Percentiles rank a stretch among this genome's conserved stretches.
Conservation (phyloP, 2,329 filamentous ascomycete species). For the Seiridium cupressi region DNA sequence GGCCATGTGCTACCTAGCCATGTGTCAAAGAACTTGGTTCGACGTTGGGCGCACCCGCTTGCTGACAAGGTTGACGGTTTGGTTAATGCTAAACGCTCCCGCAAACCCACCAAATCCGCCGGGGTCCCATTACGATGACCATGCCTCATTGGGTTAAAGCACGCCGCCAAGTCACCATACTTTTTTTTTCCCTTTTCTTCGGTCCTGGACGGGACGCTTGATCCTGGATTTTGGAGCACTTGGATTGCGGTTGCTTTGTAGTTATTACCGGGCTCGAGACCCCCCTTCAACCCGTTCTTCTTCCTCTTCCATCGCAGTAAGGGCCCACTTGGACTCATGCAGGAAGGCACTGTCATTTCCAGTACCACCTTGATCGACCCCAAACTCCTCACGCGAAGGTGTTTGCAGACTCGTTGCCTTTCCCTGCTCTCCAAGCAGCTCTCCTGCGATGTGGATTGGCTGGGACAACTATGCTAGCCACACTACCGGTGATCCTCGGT, state of each 20-base stretch:
- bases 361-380: neutral
- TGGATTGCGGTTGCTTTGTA: neutral
- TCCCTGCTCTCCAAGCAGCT: neutral
- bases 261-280: neutral
- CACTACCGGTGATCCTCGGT: no score
- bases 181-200: neutral
- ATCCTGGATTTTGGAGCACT: no score
- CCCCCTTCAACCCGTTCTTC: neutral
- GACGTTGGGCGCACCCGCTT: neutral
- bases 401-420: neutral
- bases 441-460: no score
- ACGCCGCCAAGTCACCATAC: neutral
- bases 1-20: constrained; percentile 3
- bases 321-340: neutral
- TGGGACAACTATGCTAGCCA: no score
- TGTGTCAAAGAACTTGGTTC: constrained; percentile 3
- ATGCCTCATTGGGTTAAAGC: neutral
- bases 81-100: neutral
- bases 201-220: no score
- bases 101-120: neutral
- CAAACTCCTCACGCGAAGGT: neutral
- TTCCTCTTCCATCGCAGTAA: neutral
- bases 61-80: neutral
- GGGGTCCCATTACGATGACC: neutral
- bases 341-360: neutral